Percentiles rank a stretch among this genome's conserved stretches.
phyloP scores from a whole-genome alignment of 2,329 filamentous ascomycete species.

The Phialophora macrospora region DNA sequence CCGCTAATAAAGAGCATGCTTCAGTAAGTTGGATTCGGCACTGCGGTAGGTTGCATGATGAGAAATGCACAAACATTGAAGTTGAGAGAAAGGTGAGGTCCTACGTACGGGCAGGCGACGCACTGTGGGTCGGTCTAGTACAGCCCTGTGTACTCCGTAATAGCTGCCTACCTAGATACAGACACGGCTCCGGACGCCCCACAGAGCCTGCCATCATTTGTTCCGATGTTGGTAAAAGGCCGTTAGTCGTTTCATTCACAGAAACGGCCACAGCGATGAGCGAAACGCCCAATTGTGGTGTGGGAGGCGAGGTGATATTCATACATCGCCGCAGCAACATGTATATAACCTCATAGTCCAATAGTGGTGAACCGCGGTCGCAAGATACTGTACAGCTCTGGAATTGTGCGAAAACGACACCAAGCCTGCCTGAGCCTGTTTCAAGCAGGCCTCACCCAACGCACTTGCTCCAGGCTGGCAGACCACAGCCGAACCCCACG shows the following conservation, averaged over 20 bases:
- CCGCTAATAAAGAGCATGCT: background rate
- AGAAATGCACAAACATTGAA: background rate
- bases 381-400: background rate
- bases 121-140: background rate
- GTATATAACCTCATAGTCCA: background rate
- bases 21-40: background rate
- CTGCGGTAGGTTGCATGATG: background rate
- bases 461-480: conserved; percentile 61
- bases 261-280: background rate
- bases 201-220: background rate
- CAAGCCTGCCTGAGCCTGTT: background rate
- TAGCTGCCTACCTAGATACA: background rate
- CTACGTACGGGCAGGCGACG: background rate
- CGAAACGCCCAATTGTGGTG: background rate
- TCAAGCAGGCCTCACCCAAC: conserved; percentile 40
- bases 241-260: background rate
- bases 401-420: background rate
- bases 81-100: background rate
- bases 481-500: conserved; percentile 72
- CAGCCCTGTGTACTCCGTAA: background rate
- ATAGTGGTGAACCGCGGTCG: background rate
- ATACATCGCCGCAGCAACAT: background rate
- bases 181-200: background rate
- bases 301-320: background rate
- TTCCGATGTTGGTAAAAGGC: background rate